Base-by-base conservation (phyloP, 2,329 filamentous ascomycete species). In the Monosporascus ibericus region DNA sequence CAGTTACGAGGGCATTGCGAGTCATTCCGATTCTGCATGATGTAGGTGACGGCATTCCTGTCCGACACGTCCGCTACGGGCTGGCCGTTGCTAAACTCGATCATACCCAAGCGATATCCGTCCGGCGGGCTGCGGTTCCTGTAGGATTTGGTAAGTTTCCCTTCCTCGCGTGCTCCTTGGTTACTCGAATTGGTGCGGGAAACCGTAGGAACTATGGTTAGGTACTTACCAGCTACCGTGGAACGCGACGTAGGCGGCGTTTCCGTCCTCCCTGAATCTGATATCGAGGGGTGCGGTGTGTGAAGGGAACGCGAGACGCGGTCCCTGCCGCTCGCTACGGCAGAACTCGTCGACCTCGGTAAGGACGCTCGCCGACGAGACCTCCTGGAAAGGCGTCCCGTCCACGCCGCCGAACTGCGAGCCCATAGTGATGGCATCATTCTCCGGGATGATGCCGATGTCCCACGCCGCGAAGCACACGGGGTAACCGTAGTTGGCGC, bases 241-340 rank as follows among this genome's bases (percentile, higher is more conserved):
- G 68, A 90, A 88, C 0, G 82, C 75, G 18, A 91, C 71, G 69
- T 81, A 90, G 1, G 85, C 86, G 2, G 74, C 76, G 14, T 75
- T 78, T 37, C 80, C 80, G 40, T 75, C 69, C 0, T 72, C 62
- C 56, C 80, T 75, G 71, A 91, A 91, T 55, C 82, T 81, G 62
- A 90, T 80, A 58, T 89, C 86, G 1, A 90, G 72, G 1, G 88
- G 88, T 0, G 87, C 86, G 64, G 78, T 85, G 63, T 91, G 88
- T 1, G 87, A 80, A 48, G 72, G 70, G 60, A 80, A 79, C 5
- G 80, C 81, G 27, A 90, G 70, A 1, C 81, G 55, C 56, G 87
- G 79, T 3, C 47, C 55, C 47, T 60, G 56, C 2, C 58, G 52
- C 50, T 58, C 44, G 14, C 54, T 44, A 15, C 57, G 57, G 46